Base-by-base conservation (phyloP, 768 basidiomycete species). In the Paxillus involutus region DNA sequence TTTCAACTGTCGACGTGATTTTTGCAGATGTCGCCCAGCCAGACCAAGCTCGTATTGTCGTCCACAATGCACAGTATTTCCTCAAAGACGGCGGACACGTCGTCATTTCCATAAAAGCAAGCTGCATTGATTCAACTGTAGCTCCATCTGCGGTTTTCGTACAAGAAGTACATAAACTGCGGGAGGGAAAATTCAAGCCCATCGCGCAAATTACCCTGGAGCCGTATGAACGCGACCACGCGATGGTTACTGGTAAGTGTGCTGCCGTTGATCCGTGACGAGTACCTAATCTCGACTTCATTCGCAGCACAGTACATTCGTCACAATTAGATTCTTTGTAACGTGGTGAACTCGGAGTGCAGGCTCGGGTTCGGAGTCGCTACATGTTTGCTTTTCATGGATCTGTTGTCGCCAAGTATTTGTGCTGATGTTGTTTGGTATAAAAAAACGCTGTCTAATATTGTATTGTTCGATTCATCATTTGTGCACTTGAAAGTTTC, bases 21-120 rank as follows among this genome's bases (percentile, higher is more conserved):
- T 99, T 99, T 63, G 94, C 97, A 52, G 97, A 99, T 72, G 86
- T 99, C 46, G 97, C 97, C 0, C 97, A 99, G 69, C 96, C 96
- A 42, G 95, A 99, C 74, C 97, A 99, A 75, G 95, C 95, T 3
- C 94, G 95, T 78, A 98, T 98, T 65, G 92, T 98, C 58, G 80
- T 83, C 39, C 82, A 86, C 71, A 98, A 99, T 72, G 92, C 96
- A 0, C 86, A 97, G 63, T 86, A 87, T 71, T 99, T 99, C 87
- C 81, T 99, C 51, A 98, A 96, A 73, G 88, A 95, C 71, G 84
- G 82, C 30, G 97, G 97, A 2, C 92, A 97, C 64, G 78, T 83
- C 63, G 86, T 99, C 63, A 94, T 99, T 59, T 98, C 96, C 51
- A 97, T 99, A 82, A 99, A 99, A 78, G 97, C 97, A 30, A 94